Conservation (phyloP, 768 basidiomycete genomes). For the Pisolithus tinctorius region DNA sequence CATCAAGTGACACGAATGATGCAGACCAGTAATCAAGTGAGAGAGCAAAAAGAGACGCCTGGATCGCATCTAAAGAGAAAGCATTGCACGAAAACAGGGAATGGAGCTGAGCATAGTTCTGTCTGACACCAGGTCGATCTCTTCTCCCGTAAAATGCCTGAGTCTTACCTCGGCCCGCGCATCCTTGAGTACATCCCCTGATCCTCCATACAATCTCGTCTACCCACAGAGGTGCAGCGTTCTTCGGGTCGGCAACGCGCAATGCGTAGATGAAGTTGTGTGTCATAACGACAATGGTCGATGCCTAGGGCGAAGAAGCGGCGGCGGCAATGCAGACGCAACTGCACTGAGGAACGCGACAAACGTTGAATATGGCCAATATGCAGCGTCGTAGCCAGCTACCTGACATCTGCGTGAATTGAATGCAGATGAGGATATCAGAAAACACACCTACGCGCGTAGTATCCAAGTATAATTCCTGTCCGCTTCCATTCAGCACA, state of each 20-base stretch:
- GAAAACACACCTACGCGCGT: conserved; percentile 57
- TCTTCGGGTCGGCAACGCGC: conserved; percentile 42
- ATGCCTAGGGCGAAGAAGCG: conserved; percentile 30
- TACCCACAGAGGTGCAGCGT: conserved; percentile 24
- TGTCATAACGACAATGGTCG: conserved; percentile 60
- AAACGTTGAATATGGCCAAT: conserved; percentile 66
- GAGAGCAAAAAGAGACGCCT: conserved; percentile 71
- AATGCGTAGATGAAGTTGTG: conserved; percentile 79
- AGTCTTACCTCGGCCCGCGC: conserved; percentile 65
- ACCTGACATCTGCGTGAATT: conserved; percentile 25
- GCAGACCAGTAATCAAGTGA: conserved; percentile 72
- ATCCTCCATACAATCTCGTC: conserved; percentile 41
- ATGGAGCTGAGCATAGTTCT: conserved; percentile 72
- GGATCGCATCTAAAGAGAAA: conserved; percentile 52
- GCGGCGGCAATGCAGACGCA: conserved; percentile 65
- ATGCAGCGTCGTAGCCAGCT: conserved; percentile 59
- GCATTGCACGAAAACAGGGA: conserved; percentile 61
- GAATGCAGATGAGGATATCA: neutral
- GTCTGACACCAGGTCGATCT: neutral
- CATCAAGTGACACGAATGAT: conserved; percentile 18
- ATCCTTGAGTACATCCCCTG: conserved; percentile 58
- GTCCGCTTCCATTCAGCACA: conserved; percentile 33
- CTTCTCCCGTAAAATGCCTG: neutral
- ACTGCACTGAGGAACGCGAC: conserved; percentile 60
- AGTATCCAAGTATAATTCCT: conserved; percentile 63